phyloP scores from a whole-genome alignment of 2,329 filamentous ascomycete species.

The Gaeumannomyces tritici region DNA sequence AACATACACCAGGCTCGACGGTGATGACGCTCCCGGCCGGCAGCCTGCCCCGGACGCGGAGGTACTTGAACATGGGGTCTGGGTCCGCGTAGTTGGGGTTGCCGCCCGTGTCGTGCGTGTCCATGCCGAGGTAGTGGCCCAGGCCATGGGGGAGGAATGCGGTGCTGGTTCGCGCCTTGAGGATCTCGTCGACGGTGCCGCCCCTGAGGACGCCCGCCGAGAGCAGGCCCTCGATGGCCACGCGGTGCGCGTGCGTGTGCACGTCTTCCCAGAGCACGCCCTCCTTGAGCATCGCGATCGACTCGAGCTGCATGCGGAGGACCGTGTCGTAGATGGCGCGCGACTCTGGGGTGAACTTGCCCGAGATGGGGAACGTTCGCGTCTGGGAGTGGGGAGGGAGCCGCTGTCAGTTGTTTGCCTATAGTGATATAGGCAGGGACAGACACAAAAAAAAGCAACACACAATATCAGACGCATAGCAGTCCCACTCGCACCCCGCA shows the following conservation, averaged over 20 bases:
- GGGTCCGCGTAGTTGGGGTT: conserved; percentile 69
- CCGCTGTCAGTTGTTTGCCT: background rate
- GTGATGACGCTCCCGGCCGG: conserved; percentile 80
- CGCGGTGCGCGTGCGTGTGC: conserved; percentile 67
- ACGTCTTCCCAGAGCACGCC: conserved; percentile 75
- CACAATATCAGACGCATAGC: conserved; percentile 58
- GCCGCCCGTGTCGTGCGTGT: conserved; percentile 81
- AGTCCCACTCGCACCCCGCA: conserved; percentile 67
- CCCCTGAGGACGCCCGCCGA: conserved; percentile 64
- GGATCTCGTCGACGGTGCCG: conserved; percentile 54
- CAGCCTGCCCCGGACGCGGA: conserved; percentile 67
- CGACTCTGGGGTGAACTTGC: conserved; percentile 60
- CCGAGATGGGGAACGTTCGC: conserved; percentile 74
- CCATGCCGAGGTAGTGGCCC: conserved; percentile 85
- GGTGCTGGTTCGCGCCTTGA: conserved; percentile 68
- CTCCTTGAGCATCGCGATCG: conserved; percentile 61
- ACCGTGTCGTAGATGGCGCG: conserved; percentile 75
- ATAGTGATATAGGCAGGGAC: background rate
- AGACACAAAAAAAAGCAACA: background rate
- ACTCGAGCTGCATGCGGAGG: conserved; percentile 75
- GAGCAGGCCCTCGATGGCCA: conserved; percentile 73
- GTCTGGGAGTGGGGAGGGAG: too few relatives aligned
- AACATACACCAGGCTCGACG: conserved; percentile 79
- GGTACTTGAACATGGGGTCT: conserved; percentile 78
- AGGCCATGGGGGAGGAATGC: conserved; percentile 90